phyloP scores from a whole-genome alignment of 1,284 basidiomycete species.

The Veloboletus limbatus region DNA sequence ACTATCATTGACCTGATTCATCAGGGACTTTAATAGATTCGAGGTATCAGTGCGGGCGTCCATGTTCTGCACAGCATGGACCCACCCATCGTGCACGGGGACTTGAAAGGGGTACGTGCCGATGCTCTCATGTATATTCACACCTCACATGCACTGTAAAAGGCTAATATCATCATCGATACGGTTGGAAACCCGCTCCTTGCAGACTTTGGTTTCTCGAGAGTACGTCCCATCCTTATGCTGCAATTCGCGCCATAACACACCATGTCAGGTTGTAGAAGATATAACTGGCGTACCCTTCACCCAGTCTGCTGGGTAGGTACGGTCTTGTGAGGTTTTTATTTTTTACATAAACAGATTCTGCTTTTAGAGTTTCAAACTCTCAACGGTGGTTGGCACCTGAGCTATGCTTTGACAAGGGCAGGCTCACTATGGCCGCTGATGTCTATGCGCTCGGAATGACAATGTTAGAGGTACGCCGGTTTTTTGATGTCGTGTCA shows the following conservation, averaged over 20 bases:
- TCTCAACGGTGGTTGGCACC: constrained; percentile 53
- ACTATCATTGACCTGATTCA: constrained; percentile 1
- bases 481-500: background rate
- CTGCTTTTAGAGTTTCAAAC: constrained; percentile 30
- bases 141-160: constrained; percentile 9
- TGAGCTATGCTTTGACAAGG: constrained; percentile 50
- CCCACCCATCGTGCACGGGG: constrained; percentile 52
- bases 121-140: background rate
- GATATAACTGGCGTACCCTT: constrained; percentile 51
- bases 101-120: constrained; percentile 47
- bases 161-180: constrained; percentile 55
- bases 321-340: background rate
- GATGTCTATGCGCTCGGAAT: constrained; percentile 56
- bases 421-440: constrained; percentile 44
- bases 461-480: constrained; percentile 50
- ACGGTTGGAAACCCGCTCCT: constrained; percentile 46
- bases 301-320: constrained; percentile 49
- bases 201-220: constrained; percentile 58
- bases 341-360: background rate
- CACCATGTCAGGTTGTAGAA: constrained; percentile 45
- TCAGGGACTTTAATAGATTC: constrained; percentile 35
- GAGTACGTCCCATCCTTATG: constrained; percentile 31
- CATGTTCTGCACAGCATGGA: constrained; percentile 47
- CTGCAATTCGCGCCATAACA: constrained; percentile 1
- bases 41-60: constrained; percentile 45